These are phyloP conservation scores for Ceratocystis variospora DNA, from an alignment of 2,329 filamentous ascomycete species.

Conservation along the genomic window DNA sequence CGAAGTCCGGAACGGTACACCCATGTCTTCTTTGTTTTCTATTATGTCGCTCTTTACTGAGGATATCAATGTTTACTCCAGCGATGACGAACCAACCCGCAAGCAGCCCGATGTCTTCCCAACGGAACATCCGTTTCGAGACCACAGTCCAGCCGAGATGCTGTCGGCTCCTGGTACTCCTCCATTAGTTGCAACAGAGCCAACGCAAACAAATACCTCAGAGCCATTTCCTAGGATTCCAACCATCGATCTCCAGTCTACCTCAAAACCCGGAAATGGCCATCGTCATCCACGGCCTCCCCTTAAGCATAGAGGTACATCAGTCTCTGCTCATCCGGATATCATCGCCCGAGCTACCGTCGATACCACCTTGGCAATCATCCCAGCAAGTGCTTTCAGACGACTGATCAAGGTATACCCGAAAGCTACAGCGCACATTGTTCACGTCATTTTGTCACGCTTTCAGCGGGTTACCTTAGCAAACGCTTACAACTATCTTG, in stretches of 20 bases:
- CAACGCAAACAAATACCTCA: not conserved
- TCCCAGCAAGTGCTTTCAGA: conserved; percentile 89
- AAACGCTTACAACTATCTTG: conserved; percentile 88
- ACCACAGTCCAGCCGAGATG: not conserved
- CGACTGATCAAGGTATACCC: conserved; percentile 87
- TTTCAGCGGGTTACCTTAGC: conserved; percentile 89
- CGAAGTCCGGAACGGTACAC: conserved; percentile 92
- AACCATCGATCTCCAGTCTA: conserved; percentile 13
- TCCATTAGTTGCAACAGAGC: conserved; percentile 1
- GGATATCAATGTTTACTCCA: conserved; percentile 66
- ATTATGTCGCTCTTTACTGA: conserved; percentile 96
- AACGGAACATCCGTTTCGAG: not conserved
- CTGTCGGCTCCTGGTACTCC: conserved; percentile 16
- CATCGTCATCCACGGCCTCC: not conserved
- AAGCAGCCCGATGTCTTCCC: conserved; percentile 9
- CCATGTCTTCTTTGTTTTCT: conserved; percentile 96
- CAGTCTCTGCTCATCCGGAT: conserved; percentile 82
- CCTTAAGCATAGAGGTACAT: conserved; percentile 29
- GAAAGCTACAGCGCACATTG: conserved; percentile 91
- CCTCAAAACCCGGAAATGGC: not conserved
- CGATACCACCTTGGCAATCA: conserved; percentile 96
- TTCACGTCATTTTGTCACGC: conserved; percentile 90
- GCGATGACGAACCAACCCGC: conserved; percentile 39
- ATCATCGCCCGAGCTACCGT: conserved; percentile 92
- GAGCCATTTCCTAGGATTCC: conserved; percentile 20